phyloP scores from a whole-genome alignment of 2,329 filamentous ascomycete species.

The Colletotrichum nymphaeae region DNA sequence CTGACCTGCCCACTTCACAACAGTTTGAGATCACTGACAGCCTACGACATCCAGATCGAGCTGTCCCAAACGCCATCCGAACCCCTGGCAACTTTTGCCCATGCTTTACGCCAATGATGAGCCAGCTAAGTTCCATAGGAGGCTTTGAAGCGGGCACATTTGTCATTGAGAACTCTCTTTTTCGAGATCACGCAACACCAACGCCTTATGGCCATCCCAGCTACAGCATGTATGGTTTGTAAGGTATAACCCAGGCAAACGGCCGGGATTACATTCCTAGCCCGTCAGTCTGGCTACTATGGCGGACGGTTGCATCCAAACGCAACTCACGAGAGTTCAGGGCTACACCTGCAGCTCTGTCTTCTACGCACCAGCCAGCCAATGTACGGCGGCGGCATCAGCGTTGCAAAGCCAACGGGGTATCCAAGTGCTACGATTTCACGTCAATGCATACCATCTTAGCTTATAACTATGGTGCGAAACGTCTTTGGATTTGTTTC shows the following conservation, averaged over 20 bases:
- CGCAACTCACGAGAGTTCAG: neutral
- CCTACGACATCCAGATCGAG: neutral
- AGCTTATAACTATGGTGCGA: conserved; percentile 10
- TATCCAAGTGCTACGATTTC: neutral
- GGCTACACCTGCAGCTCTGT: neutral
- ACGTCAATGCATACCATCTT: conserved; percentile 22
- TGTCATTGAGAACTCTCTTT: neutral
- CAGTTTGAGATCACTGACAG: neutral
- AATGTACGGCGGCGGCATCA: neutral
- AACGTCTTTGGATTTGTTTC: conserved; percentile 28
- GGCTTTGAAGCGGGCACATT: neutral
- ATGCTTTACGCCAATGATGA: neutral
- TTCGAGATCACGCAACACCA: neutral
- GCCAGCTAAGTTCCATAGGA: neutral
- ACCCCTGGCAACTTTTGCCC: conserved; percentile 1
- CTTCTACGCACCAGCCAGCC: conserved; percentile 7
- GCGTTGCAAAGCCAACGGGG: neutral
- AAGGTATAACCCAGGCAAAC: neutral
- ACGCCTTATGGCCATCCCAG: neutral
- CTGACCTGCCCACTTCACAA: neutral
- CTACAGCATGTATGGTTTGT: neutral
- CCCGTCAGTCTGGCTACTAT: neutral
- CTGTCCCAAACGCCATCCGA: conserved; percentile 29
- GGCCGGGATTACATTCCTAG: neutral
- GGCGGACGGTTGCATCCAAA: neutral